A percentile compares a stretch with the other conserved stretches of the same genome.
Conservation (phyloP, 129 eudicot genomes). For the Flaveria bidentis region DNA sequence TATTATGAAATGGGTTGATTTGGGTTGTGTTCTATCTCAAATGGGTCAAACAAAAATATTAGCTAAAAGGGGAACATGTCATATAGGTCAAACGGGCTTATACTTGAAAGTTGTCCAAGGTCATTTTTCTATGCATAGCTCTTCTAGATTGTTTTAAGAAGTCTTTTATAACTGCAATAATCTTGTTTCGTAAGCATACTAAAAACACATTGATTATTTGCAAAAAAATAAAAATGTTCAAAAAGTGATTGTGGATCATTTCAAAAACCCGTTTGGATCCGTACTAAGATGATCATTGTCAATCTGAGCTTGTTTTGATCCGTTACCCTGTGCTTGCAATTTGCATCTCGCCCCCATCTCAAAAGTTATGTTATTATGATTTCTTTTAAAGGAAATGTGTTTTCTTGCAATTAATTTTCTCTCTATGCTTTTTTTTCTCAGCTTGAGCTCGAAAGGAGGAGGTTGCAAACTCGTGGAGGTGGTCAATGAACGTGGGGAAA, state of each 20-base stretch:
- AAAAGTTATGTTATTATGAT: background rate
- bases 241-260: slow-evolving; percentile 1
- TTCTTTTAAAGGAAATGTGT: background rate
- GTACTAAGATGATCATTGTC: background rate
- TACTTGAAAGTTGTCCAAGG: background rate
- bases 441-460: slow-evolving; percentile 91
- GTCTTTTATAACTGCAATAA: background rate
- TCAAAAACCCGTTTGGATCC: background rate
- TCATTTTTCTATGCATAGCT: background rate
- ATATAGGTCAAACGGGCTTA: background rate
- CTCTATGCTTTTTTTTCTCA: slow-evolving; percentile 19
- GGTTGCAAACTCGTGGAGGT: slow-evolving; percentile 70
- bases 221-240: background rate
- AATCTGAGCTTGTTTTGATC: background rate
- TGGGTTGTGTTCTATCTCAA: background rate
- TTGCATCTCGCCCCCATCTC: background rate
- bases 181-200: background rate
- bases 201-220: background rate
- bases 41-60: background rate
- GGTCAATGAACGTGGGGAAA: slow-evolving; percentile 36
- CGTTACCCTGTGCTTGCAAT: background rate
- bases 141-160: background rate
- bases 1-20: background rate
- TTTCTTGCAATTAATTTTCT: background rate
- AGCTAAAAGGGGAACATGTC: background rate